phyloP scores from a whole-genome alignment of 2,329 filamentous ascomycete species.

The Gnomoniopsis smithogilvyi region DNA sequence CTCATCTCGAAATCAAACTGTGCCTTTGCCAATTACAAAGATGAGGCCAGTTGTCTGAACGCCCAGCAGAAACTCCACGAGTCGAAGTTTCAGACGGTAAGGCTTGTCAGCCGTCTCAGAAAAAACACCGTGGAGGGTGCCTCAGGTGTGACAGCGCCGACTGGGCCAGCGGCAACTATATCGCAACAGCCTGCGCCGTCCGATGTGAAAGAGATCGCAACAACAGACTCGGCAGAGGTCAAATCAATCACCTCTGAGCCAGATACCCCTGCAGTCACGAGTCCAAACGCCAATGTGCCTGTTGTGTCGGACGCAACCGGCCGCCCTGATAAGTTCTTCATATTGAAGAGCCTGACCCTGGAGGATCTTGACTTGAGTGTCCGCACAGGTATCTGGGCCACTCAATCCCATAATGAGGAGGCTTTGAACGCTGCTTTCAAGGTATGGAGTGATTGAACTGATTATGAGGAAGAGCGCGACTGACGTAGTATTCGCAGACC shows the following conservation, averaged over 20 bases:
- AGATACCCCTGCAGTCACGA: background rate
- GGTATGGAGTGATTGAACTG: conserved; percentile 43
- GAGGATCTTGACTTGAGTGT: conserved; percentile 89
- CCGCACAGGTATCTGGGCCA: conserved; percentile 88
- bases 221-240: conserved; percentile 4
- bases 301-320: conserved; percentile 19
- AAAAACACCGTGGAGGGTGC: conserved; percentile 48
- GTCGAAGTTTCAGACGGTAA: conserved; percentile 80
- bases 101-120: conserved; percentile 80
- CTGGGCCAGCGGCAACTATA: conserved; percentile 46
- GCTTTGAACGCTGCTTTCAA: conserved; percentile 77
- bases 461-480: background rate
- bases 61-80: conserved; percentile 88
- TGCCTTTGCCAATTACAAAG: conserved; percentile 92
- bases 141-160: conserved; percentile 48
- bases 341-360: conserved; percentile 87
- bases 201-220: conserved; percentile 10
- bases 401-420: conserved; percentile 90
- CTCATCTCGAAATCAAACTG: conserved; percentile 97
- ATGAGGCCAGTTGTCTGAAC: conserved; percentile 68
- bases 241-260: conserved; percentile 4
- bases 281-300: background rate
- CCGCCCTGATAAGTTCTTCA: conserved; percentile 75
- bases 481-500: conserved; percentile 42
- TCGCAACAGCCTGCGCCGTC: conserved; percentile 14